phyloP scores from a whole-genome alignment of 192 early-diverging fungal species.

The Lunasporangiospora selenospora region DNA sequence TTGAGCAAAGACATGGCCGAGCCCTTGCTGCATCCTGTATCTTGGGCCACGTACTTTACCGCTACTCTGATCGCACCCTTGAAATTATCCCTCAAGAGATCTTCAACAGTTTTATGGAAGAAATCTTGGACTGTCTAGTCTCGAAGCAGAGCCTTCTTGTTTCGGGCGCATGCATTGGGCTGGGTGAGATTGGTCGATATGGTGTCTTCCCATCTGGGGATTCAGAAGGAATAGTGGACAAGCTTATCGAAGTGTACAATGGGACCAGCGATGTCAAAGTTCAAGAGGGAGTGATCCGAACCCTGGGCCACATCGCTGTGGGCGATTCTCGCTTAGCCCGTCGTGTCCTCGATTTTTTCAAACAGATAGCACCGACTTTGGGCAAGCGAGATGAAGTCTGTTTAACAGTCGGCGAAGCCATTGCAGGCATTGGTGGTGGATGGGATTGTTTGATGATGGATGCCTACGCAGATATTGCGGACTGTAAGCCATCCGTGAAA shows the following conservation, averaged over 20 bases:
- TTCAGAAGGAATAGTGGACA: constrained; percentile 33
- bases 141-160: constrained; percentile 58
- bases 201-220: constrained; percentile 47
- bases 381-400: constrained; percentile 85
- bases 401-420: constrained; percentile 86
- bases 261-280: constrained; percentile 75
- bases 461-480: constrained; percentile 74
- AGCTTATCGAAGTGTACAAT: constrained; percentile 60
- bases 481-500: constrained; percentile 28
- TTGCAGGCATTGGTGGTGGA: constrained; percentile 66
- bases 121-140: constrained; percentile 59
- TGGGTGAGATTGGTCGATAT: constrained; percentile 80
- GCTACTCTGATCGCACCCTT: constrained; percentile 51
- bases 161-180: constrained; percentile 65
- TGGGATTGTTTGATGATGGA: constrained; percentile 74
- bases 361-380: constrained; percentile 60
- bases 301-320: constrained; percentile 72
- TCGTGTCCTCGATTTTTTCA: constrained; percentile 53
- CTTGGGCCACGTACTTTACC: constrained; percentile 65
- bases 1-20: constrained; percentile 73
- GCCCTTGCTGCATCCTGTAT: constrained; percentile 75
- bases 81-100: constrained; percentile 41
- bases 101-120: constrained; percentile 34
- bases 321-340: constrained; percentile 43
- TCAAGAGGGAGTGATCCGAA: constrained; percentile 73